Base-by-base conservation (phyloP, 1,139 yeast species). In the Hansenula lynferdii region DNA sequence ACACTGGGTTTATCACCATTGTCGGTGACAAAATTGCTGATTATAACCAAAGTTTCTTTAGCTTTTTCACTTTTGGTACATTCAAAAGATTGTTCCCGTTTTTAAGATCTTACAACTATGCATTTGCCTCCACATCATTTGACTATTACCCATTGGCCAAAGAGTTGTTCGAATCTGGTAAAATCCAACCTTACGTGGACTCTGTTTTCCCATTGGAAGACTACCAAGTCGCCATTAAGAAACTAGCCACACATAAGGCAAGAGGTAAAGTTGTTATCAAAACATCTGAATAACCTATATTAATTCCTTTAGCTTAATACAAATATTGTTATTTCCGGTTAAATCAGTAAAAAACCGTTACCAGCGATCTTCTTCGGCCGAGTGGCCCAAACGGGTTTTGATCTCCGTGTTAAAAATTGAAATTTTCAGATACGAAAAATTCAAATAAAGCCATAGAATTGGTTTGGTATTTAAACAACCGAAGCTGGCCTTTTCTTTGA, bases 221-320 rank as follows among this genome's bases (percentile, higher is more conserved):
- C 14, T 73, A 61, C 48, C 53, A 70, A 35, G 54, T 62, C 6
- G 92, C 86, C 0, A 53, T 72, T 38, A 70, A 71, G 7, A 64
- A 60, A 43, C 56, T 81, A 28, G 58, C 56, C 14, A 57, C 67
- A 14, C 73, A 75, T 40, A 65, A 59, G 37, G 79, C 82, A 4
- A 69, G 67, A 42, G 95, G 95, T 28, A 85, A 85, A 55, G 67
- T 84, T 29, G 70, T 84, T 8, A 45, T 76, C 87, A 83, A 28
- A 8, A 6, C 31, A 15, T 20, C n/a, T n/a, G n/a, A n/a, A n/a
- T n/a, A n/a, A n/a, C n/a, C n/a, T n/a, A n/a, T n/a, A n/a, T n/a
- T n/a, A n/a, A n/a, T n/a, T n/a, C n/a, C n/a, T n/a, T n/a, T n/a
- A n/a, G n/a, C n/a, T n/a, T n/a, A 10, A 8, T 21, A 8, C 10